These are phyloP conservation scores for Candida labiduridarum DNA, from an alignment of 1,139 yeast species.

Conservation along the genomic window DNA sequence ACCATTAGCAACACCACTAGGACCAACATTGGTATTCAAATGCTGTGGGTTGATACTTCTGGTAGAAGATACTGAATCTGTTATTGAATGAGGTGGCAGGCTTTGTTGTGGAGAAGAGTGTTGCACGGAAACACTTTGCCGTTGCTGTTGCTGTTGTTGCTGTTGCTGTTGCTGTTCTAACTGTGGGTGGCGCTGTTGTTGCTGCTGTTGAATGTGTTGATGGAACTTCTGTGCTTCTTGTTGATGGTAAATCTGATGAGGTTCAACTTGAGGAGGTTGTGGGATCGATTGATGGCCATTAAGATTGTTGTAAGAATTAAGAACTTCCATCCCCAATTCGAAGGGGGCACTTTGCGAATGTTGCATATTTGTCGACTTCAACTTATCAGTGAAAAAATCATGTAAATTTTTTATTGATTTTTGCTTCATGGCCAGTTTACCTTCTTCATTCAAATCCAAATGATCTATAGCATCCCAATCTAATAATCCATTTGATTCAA, in stretches of 20 bases:
- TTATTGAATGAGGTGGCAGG: conserved; percentile 10
- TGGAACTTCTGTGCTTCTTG: neutral
- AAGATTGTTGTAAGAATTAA: conserved; percentile 14
- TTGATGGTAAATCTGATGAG: conserved; percentile 5
- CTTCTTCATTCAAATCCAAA: conserved; percentile 26
- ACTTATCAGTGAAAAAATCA: conserved; percentile 17
- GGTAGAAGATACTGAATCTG: conserved; percentile 9
- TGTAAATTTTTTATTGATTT: conserved; percentile 18
- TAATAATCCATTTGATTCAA: conserved; percentile 27
- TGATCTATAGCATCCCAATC: conserved; percentile 41
- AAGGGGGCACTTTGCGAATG: conserved; percentile 26
- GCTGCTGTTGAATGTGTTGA: conserved; percentile 3
- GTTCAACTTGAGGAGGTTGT: conserved; percentile 6
- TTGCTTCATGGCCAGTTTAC: conserved; percentile 13
- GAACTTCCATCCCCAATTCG: conserved; percentile 32
- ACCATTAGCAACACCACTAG: too few relatives aligned
- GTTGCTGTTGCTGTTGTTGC: conserved; percentile 1
- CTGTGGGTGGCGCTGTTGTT: conserved; percentile 2
- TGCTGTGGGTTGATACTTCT: conserved; percentile 10
- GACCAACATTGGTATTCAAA: conserved; percentile 1
- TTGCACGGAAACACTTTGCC: neutral
- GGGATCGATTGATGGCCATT: neutral
- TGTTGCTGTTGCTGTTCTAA: conserved; percentile 1
- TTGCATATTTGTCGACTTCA: conserved; percentile 9
- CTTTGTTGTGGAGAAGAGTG: neutral